Evolutionary conservation across 805 yeast species (phyloP).

Genomic region (Ogataea wickerhamii): DNA sequence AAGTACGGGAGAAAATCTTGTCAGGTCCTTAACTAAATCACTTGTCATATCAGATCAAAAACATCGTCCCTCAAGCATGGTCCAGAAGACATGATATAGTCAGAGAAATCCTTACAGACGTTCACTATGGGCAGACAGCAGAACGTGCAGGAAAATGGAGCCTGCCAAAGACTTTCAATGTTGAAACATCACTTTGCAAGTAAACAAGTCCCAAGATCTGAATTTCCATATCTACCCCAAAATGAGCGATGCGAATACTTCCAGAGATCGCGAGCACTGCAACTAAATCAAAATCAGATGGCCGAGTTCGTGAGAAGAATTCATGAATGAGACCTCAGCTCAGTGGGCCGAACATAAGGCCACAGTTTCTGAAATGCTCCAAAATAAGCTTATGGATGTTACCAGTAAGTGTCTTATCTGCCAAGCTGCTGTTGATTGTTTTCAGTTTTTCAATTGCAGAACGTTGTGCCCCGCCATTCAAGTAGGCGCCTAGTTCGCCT

Average conservation of each 20-base stretch:
- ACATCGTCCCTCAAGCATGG: no score
- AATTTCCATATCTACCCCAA: slow-evolving; percentile 21
- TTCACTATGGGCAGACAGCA: background rate
- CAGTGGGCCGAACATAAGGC: slow-evolving; percentile 21
- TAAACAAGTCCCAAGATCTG: slow-evolving; percentile 9
- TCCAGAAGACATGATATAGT: no score
- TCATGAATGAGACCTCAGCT: slow-evolving; percentile 1
- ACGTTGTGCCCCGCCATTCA: slow-evolving; percentile 1
- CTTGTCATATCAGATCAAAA: no score
- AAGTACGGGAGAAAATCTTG: no score
- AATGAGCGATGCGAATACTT: slow-evolving; percentile 19
- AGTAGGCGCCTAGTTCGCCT: slow-evolving; percentile 1
- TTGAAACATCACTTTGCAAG: slow-evolving; percentile 16
- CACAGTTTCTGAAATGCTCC: slow-evolving; percentile 19
- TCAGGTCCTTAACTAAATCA: no score
- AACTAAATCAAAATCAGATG: slow-evolving; percentile 18
- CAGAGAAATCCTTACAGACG: no score
- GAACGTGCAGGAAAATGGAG: background rate
- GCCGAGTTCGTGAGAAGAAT: slow-evolving; percentile 11
- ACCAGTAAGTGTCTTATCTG: slow-evolving; percentile 4
- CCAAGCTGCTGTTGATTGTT: slow-evolving; percentile 7
- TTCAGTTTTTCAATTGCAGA: slow-evolving; percentile 3
- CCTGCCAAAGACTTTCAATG: slow-evolving; percentile 20
- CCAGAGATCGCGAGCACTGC: slow-evolving; percentile 1
- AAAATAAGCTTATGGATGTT: slow-evolving; percentile 12